Evolutionary conservation across 1,284 basidiomycete species (phyloP).

Genomic region (Inonotus hispidus): DNA sequence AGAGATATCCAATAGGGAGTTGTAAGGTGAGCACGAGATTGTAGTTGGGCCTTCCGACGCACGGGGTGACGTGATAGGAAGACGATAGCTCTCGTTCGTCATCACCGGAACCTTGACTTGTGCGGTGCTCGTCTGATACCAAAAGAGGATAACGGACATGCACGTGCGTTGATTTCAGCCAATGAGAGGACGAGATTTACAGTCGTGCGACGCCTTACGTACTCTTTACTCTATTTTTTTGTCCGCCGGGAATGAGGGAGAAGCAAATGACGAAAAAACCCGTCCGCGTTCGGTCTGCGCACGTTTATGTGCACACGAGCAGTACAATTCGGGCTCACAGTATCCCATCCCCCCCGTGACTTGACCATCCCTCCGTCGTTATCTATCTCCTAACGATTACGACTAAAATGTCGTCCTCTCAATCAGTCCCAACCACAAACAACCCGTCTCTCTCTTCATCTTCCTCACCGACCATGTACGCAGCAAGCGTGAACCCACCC

Average conservation of each 20-base stretch:
- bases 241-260: too few species aligned
- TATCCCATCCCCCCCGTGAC: not conserved
- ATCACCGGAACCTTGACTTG: not conserved
- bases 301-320: conserved; percentile 16
- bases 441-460: not conserved
- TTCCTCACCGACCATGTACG: conserved; percentile 30
- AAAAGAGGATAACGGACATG: not conserved
- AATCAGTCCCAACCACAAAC: not conserved
- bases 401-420: not conserved
- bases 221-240: too few species aligned
- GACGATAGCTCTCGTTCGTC: too few species aligned
- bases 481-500: conserved; percentile 51
- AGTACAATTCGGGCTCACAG: not conserved
- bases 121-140: not conserved
- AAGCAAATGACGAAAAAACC: not conserved
- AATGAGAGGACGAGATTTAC: conserved; percentile 4
- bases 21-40: not conserved
- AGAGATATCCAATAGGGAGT: too few species aligned
- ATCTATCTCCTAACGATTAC: not conserved
- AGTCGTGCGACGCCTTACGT: conserved; percentile 12
- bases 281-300: not conserved
- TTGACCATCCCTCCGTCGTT: not conserved
- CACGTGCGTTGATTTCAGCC: conserved; percentile 9
- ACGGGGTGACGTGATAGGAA: too few species aligned
- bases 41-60: too few species aligned